Evolutionary conservation across 345 rosid genomes (phyloP), one percentile per base, ranked within the genome.

Genomic region (Hypericum androsaemum): DNA sequence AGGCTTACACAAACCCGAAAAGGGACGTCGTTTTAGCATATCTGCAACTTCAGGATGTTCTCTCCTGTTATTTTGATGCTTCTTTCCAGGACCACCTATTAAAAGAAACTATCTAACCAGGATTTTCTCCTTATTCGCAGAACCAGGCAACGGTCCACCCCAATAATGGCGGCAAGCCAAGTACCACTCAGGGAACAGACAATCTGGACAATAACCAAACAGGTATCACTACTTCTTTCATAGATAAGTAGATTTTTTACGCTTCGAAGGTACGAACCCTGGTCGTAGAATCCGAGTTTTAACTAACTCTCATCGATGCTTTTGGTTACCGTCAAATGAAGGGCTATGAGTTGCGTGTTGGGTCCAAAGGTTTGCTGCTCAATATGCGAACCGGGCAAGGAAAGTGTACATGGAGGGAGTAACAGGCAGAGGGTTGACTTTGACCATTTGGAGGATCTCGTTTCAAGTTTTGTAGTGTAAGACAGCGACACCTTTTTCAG

Each of bases 141-240:
- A 82, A 68, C 59, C 85, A 73, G 70, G 63, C 66, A 62, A 69
- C 66, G 55, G 56, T 64, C 48, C 81, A 64, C 58, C 73, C 95
- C 45, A 69, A 75, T 71, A 58, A 22, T 22, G 32, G 70, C 41
- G 73, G 75, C 73, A 83, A 77, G 72, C 86, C 75, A 48, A 62
- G 82, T 47, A 63, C 71, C 58, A 67, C 73, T 64, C 73, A 62
- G 56, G 89, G 64, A 62, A 52, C 73, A 15, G 81, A 71, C 52
- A 67, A 72, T 64, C 70, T 47, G 15, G 78, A 69, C 57, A 80
- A 70, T 63, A 78, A 44, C 14, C 70, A 64, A 40, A 58, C 76
- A 58, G 82, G 90, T 83, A 61, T 13, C 50, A 13, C 22, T 28
- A 45, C 0, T 45, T 45, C 16, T 35, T 48, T 17, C 10, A 0